phyloP scores from a whole-genome alignment of 148 eudicot species.

The Spergularia marina region DNA sequence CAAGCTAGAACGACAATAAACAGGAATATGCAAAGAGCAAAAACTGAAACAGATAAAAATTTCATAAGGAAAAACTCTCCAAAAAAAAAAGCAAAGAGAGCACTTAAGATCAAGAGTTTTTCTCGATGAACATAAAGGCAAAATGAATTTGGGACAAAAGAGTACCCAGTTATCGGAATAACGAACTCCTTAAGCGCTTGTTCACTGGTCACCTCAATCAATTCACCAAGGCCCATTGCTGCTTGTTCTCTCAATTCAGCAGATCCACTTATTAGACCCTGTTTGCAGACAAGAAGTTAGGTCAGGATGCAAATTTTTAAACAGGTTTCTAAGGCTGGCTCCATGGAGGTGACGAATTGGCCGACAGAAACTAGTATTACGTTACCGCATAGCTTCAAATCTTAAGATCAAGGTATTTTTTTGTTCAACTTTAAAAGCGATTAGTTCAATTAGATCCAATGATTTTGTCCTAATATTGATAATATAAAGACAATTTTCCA shows the following conservation, averaged over 20 bases:
- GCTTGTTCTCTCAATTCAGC: conserved; percentile 98
- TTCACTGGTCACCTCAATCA: conserved; percentile 95
- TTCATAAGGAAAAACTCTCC: neutral
- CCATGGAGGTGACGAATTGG: neutral
- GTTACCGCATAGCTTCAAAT: neutral
- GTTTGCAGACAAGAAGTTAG: conserved; percentile 5
- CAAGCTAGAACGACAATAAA: neutral
- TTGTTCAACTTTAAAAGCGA: too few relatives aligned
- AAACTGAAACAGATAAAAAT: neutral
- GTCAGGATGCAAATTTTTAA: neutral
- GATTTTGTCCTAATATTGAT: too few relatives aligned
- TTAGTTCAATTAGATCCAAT: too few relatives aligned
- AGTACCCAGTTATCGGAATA: conserved; percentile 90
- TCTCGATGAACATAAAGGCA: neutral
- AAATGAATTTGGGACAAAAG: neutral
- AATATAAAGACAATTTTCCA: too few relatives aligned
- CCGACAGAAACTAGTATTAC: neutral
- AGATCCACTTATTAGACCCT: conserved; percentile 96
- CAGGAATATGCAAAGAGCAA: neutral
- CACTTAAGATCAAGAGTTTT: neutral
- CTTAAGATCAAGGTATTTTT: too few relatives aligned
- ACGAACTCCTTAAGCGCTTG: conserved; percentile 80
- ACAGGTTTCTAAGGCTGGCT: neutral
- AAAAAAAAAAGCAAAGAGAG: neutral
- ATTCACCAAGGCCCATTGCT: conserved; percentile 93